A percentile compares a stretch with the other conserved stretches of the same genome.
phyloP scores from a whole-genome alignment of 2,329 filamentous ascomycete species.

The Didymella keratinophila region DNA sequence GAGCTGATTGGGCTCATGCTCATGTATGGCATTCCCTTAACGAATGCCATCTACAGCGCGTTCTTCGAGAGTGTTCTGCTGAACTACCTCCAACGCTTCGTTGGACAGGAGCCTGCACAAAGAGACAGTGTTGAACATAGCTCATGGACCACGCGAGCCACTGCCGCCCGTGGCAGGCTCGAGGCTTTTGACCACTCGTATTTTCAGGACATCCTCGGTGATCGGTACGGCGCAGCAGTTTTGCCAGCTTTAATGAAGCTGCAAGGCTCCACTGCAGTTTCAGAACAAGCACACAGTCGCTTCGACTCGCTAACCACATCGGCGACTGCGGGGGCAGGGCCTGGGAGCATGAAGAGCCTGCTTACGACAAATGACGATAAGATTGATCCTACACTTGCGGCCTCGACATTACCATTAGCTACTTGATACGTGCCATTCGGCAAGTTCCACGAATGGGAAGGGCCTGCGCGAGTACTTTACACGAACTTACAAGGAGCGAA shows the following conservation, averaged over 20 bases:
- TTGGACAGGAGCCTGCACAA: not conserved
- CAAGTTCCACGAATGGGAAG: not conserved
- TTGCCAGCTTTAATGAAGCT: conserved; percentile 1
- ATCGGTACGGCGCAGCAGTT: not conserved
- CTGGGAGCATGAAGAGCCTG: not conserved
- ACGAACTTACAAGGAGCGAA: not conserved
- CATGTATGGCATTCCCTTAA: conserved; percentile 13
- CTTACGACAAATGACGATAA: not conserved
- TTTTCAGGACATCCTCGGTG: conserved; percentile 8
- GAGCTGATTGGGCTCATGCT: conserved; percentile 14
- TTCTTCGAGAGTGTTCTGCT: conserved; percentile 11
- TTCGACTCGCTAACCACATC: not conserved
- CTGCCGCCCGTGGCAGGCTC: not conserved
- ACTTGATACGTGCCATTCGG: not conserved
- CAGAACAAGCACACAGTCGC: not conserved
- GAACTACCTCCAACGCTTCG: conserved; percentile 12
- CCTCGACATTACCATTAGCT: not conserved
- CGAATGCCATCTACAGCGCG: not conserved
- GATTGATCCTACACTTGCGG: not conserved
- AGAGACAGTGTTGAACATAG: not conserved
- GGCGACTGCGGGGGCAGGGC: not conserved
- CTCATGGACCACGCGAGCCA: conserved; percentile 3
- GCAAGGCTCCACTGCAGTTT: not conserved
- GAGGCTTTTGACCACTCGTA: conserved; percentile 17
- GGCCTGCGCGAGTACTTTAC: not conserved